A percentile compares a stretch with the other conserved stretches of the same genome.
Conservation (phyloP, 2,329 filamentous ascomycete species). For the Talaromyces pinophilus region DNA sequence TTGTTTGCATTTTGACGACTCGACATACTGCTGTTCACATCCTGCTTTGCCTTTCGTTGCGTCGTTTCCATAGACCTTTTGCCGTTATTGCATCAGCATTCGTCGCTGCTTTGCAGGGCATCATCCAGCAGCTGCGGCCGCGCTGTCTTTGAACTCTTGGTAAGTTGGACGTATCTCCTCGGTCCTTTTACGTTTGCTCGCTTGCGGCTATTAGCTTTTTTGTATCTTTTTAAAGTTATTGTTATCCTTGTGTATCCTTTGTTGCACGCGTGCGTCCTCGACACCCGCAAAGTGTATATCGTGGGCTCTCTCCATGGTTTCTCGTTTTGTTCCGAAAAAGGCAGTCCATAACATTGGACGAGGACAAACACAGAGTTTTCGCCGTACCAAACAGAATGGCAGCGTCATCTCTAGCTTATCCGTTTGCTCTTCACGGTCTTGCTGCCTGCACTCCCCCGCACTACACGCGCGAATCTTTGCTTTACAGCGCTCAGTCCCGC, state of each 20-base stretch:
- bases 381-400: constrained; percentile 11
- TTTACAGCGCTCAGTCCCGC: not conserved
- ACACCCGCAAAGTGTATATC: constrained; percentile 10
- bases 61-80: constrained; percentile 14
- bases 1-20: not conserved
- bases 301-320: constrained; percentile 14
- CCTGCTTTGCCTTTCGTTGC: not conserved
- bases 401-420: constrained; percentile 15
- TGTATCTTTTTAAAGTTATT: not conserved
- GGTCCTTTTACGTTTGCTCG: not conserved
- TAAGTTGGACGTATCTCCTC: not conserved
- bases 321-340: not conserved
- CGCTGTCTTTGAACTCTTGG: constrained; percentile 1
- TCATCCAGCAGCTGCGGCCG: constrained; percentile 8
- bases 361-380: constrained; percentile 7
- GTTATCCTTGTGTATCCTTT: not conserved
- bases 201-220: constrained; percentile 1
- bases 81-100: constrained; percentile 12
- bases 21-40: not conserved
- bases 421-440: constrained; percentile 6
- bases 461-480: not conserved
- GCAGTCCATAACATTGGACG: not conserved
- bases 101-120: constrained; percentile 15
- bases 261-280: constrained; percentile 1
- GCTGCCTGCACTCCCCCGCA: constrained; percentile 12